Evolutionary conservation across 495 filamentous ascomycete genomes (phyloP).

Genomic region (Cairneyella variabilis): DNA sequence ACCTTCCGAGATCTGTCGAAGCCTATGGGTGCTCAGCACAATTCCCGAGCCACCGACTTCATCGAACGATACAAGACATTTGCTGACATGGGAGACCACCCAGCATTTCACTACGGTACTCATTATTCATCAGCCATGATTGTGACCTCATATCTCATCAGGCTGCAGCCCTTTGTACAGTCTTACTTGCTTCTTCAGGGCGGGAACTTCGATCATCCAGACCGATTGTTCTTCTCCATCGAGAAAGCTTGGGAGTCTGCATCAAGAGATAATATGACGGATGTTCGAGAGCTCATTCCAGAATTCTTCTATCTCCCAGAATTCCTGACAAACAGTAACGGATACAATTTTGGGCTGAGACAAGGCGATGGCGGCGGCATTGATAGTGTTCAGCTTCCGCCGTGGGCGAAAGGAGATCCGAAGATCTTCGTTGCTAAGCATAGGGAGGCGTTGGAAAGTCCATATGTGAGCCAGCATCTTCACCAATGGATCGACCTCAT

Average conservation of each 20-base stretch:
- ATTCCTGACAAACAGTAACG: conserved; percentile 86
- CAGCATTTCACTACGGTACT: conserved; percentile 94
- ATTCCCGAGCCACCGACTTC: conserved; percentile 69
- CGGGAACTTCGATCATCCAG: conserved; percentile 93
- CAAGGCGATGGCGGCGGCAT: conserved; percentile 77
- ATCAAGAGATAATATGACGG: conserved; percentile 83
- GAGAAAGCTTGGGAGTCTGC: conserved; percentile 88
- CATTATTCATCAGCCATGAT: conserved; percentile 99
- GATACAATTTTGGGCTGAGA: conserved; percentile 84
- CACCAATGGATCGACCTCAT: conserved; percentile 96
- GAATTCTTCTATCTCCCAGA: conserved; percentile 98
- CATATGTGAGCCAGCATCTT: conserved; percentile 84
- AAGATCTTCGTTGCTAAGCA: conserved; percentile 95
- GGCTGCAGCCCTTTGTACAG: conserved; percentile 91
- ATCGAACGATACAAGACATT: conserved; percentile 80
- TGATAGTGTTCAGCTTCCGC: conserved; percentile 79
- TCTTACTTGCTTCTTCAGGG: conserved; percentile 97
- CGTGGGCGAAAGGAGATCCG: conserved; percentile 96
- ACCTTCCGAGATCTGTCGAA: conserved; percentile 90
- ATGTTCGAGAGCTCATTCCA: conserved; percentile 89
- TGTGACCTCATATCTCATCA: conserved; percentile 91
- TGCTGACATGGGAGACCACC: conserved; percentile 84
- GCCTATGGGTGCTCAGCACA: conserved; percentile 93
- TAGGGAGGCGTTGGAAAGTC: conserved; percentile 89
- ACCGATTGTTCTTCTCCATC: conserved; percentile 91